Conservation (phyloP, 805 yeast genomes). For the Barnettozyma californica region DNA sequence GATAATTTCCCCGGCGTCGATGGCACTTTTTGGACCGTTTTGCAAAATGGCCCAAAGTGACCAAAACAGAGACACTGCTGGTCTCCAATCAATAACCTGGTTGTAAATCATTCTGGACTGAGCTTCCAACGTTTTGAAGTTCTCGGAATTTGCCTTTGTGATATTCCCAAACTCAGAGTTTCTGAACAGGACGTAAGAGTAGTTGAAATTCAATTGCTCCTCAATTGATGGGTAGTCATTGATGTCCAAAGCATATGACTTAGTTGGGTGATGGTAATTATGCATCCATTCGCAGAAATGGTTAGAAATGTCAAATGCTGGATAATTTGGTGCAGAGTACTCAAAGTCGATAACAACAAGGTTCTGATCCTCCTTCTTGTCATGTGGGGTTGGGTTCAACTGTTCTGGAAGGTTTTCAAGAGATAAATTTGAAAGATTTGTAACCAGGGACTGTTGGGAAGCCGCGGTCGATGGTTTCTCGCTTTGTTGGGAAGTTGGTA, state of each 20-base stretch:
- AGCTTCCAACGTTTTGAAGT: slow-evolving; percentile 30
- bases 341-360: slow-evolving; percentile 95
- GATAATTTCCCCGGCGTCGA: slow-evolving; percentile 21
- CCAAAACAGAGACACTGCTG: slow-evolving; percentile 78
- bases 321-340: slow-evolving; percentile 85
- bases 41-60: slow-evolving; percentile 89
- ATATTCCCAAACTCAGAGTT: slow-evolving; percentile 32
- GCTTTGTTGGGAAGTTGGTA: background rate
- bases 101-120: slow-evolving; percentile 51
- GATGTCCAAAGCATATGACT: slow-evolving; percentile 44
- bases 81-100: slow-evolving; percentile 73
- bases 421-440: slow-evolving; percentile 20
- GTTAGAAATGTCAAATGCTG: slow-evolving; percentile 87
- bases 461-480: slow-evolving; percentile 3
- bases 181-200: slow-evolving; percentile 60
- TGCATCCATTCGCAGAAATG: slow-evolving; percentile 98
- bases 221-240: slow-evolving; percentile 60
- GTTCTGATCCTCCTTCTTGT: slow-evolving; percentile 53
- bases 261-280: slow-evolving; percentile 57
- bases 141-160: slow-evolving; percentile 10
- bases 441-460: slow-evolving; percentile 8
- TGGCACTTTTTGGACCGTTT: slow-evolving; percentile 38
- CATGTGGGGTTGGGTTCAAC: slow-evolving; percentile 33
- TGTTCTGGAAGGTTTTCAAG: slow-evolving; percentile 19
- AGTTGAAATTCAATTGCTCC: slow-evolving; percentile 65